phyloP scores from a whole-genome alignment of 345 rosid species.

The Populus euphratica region DNA sequence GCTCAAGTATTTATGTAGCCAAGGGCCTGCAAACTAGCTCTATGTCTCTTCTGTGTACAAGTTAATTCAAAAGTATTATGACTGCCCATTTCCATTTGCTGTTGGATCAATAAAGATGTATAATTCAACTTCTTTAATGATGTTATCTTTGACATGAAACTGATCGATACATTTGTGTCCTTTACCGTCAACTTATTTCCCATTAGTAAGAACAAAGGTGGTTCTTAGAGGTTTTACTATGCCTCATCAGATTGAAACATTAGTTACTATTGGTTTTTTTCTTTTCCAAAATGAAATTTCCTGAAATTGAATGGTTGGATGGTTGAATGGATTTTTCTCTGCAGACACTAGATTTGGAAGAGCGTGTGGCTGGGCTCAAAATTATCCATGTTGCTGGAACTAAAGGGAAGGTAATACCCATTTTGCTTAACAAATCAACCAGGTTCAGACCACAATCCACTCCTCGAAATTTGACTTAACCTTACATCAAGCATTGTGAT shows the following conservation, averaged over 20 bases:
- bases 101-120: not conserved
- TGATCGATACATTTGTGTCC: not conserved
- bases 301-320: not conserved
- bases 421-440: not conserved
- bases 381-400: constrained; percentile 94
- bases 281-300: not conserved
- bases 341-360: constrained; percentile 75
- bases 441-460: not conserved
- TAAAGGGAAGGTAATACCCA: constrained; percentile 68
- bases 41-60: not conserved
- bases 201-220: not conserved
- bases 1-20: constrained; percentile 5
- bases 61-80: not conserved
- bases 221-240: not conserved
- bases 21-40: not conserved
- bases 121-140: not conserved
- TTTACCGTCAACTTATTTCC: not conserved
- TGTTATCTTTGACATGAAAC: not conserved
- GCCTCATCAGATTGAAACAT: not conserved
- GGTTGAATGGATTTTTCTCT: constrained; percentile 4
- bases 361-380: constrained; percentile 46
- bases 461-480: not conserved
- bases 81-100: not conserved
- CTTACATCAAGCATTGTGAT: not conserved
- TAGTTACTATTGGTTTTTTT: not conserved